A percentile compares a stretch with the other conserved stretches of the same genome.
Evolutionary conservation across 768 basidiomycete genomes (phyloP).

Genomic region (Naganishia antarctica): DNA sequence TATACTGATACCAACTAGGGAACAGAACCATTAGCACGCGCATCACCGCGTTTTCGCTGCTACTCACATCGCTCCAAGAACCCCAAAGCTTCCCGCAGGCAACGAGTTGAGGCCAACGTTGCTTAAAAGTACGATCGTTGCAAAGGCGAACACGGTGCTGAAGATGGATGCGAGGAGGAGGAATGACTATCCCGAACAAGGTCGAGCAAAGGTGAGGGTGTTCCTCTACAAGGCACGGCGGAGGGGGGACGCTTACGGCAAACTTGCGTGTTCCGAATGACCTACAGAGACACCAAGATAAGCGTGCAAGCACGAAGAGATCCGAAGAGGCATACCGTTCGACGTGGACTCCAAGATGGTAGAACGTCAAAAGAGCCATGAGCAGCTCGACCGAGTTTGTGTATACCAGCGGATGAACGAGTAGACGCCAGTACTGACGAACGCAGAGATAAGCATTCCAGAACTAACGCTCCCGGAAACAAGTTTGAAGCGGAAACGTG

Average conservation of each 20-base stretch:
- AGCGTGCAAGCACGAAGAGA: neutral
- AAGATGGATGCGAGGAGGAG: slow-evolving; percentile 63
- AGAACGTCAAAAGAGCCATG: slow-evolving; percentile 67
- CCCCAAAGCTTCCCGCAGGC: slow-evolving; percentile 67
- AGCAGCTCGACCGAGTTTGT: slow-evolving; percentile 81
- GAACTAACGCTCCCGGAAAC: no score
- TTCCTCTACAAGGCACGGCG: neutral
- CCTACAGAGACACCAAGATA: no score
- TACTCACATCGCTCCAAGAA: slow-evolving; percentile 58
- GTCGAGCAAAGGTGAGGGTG: no score
- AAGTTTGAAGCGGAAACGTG: no score
- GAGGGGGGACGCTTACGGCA: slow-evolving; percentile 56
- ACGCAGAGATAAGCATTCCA: no score
- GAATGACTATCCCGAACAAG: slow-evolving; percentile 61
- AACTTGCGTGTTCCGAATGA: slow-evolving; percentile 82
- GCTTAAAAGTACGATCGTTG: slow-evolving; percentile 62
- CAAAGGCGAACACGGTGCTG: slow-evolving; percentile 65
- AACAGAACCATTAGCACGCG: neutral
- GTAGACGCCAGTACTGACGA: slow-evolving; percentile 90
- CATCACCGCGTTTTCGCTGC: neutral
- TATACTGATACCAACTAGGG: slow-evolving; percentile 7
- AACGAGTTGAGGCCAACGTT: slow-evolving; percentile 65
- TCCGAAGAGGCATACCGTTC: slow-evolving; percentile 55
- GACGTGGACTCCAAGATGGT: slow-evolving; percentile 63
- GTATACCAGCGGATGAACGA: slow-evolving; percentile 68